phyloP scores from a whole-genome alignment of 345 rosid species.

The Hypericum androsaemum region DNA sequence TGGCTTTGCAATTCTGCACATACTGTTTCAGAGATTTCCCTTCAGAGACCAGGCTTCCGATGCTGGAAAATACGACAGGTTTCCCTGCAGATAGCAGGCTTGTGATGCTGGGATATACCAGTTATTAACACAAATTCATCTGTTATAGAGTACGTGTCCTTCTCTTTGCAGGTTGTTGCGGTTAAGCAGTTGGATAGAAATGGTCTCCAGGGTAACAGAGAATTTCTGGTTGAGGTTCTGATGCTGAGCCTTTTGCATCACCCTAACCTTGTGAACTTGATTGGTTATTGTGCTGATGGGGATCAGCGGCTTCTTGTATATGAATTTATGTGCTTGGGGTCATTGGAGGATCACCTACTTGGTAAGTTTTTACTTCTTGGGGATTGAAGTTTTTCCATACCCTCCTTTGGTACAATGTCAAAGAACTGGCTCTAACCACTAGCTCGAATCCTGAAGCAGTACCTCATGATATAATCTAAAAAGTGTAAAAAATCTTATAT shows the following conservation, averaged over 20 bases:
- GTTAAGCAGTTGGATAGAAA: slow-evolving; percentile 92
- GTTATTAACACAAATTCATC: background rate
- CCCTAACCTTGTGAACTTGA: slow-evolving; percentile 82
- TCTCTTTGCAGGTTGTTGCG: slow-evolving; percentile 65
- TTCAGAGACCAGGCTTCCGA: no score
- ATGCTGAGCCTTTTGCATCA: slow-evolving; percentile 99
- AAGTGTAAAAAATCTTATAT: no score
- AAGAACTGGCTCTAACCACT: no score
- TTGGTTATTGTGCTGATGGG: slow-evolving; percentile 99
- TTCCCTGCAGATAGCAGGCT: no score
- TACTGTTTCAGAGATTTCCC: no score
- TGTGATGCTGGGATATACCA: no score
- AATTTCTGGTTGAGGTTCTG: slow-evolving; percentile 95
- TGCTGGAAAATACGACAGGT: no score
- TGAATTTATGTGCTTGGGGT: slow-evolving; percentile 94
- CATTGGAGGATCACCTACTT: slow-evolving; percentile 96
- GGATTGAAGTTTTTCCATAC: no score
- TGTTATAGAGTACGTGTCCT: background rate
- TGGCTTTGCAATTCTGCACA: no score
- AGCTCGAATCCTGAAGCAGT: no score
- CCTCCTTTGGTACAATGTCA: no score
- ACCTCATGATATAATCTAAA: no score
- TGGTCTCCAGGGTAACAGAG: slow-evolving; percentile 97
- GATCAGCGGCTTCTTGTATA: slow-evolving; percentile 97
- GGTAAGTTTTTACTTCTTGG: slow-evolving; percentile 34